Evolutionary conservation across 352 stramenopile species (phyloP).

Genomic region (Globisporangium rhizosaccharum): DNA sequence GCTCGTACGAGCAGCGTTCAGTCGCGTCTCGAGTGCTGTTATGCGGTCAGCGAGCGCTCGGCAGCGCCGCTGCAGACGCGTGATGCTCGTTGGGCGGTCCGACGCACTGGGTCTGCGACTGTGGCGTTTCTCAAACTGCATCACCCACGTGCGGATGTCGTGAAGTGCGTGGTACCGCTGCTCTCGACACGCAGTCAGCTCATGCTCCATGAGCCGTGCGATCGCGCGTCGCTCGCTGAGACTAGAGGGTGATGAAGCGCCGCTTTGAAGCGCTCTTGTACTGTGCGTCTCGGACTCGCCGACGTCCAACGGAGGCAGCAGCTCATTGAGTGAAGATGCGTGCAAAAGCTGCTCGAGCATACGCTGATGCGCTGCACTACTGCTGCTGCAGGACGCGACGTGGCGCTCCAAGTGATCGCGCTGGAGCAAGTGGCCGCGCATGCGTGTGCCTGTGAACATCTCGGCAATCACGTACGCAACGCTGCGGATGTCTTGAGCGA

Average conservation of each 20-base stretch:
- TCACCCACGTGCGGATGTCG: conserved; percentile 42
- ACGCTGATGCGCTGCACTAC: conserved; percentile 11
- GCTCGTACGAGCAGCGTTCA: conserved; percentile 19
- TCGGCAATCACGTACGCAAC: conserved; percentile 56
- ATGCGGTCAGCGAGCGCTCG: conserved; percentile 32
- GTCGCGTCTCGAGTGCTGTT: conserved; percentile 26
- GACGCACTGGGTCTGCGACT: conserved; percentile 28
- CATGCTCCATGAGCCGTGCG: conserved; percentile 30
- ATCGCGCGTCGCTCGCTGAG: conserved; percentile 12
- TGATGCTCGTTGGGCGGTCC: conserved; percentile 32
- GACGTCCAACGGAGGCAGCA: conserved; percentile 18
- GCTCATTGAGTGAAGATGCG: conserved; percentile 5
- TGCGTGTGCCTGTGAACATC: conserved; percentile 46
- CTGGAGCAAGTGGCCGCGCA: conserved; percentile 28
- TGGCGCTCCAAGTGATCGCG: conserved; percentile 22
- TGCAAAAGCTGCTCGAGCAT: conserved; percentile 31
- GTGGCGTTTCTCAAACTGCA: conserved; percentile 54
- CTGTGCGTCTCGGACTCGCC: neutral
- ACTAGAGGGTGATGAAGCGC: no score
- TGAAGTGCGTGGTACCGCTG: conserved; percentile 28
- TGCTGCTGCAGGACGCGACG: conserved; percentile 15
- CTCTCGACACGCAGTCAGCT: conserved; percentile 33
- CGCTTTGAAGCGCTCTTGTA: no score
- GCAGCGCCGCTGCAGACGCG: conserved; percentile 29
- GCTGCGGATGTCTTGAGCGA: conserved; percentile 37